Percentiles rank a stretch among this genome's conserved stretches.
Conservation (phyloP, 305 asterid species). For the Coffea humblotiana region DNA sequence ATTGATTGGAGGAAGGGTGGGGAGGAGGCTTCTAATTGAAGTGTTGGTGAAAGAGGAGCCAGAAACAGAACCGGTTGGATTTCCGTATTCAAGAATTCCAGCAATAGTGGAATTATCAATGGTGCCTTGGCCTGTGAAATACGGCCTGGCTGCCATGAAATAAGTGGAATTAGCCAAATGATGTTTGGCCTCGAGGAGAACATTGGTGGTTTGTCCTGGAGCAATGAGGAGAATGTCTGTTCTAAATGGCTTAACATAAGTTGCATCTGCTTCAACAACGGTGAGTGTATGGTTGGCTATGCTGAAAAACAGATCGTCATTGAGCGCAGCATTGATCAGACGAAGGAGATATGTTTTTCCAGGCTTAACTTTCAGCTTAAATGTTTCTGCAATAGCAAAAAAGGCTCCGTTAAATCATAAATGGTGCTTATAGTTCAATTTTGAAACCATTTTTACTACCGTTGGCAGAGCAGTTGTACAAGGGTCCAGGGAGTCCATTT, state of each 20-base stretch:
- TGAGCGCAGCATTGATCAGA: constrained; percentile 50
- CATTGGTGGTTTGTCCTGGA: constrained; percentile 55
- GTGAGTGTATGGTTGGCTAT: constrained; percentile 41
- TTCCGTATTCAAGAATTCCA: constrained; percentile 35
- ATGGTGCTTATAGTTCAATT: too few relatives aligned
- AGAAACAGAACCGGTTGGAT: not conserved
- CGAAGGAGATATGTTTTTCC: constrained; percentile 47
- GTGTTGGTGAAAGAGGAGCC: constrained; percentile 7
- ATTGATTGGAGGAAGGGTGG: constrained; percentile 52
- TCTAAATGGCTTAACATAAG: constrained; percentile 43
- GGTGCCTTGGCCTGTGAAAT: constrained; percentile 44
- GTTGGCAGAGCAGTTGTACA: constrained; percentile 43
- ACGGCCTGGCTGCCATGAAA: constrained; percentile 47
- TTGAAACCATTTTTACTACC: constrained; percentile 10
- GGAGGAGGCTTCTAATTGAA: constrained; percentile 34
- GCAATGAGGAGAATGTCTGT: constrained; percentile 33
- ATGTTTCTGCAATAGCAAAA: constrained; percentile 31
- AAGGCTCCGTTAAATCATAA: not conserved
- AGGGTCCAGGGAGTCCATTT: constrained; percentile 47
- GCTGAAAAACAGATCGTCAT: constrained; percentile 46
- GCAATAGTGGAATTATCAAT: constrained; percentile 43
- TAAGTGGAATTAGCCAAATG: constrained; percentile 27
- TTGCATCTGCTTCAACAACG: constrained; percentile 47
- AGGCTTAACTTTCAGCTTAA: constrained; percentile 40
- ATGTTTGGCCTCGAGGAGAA: constrained; percentile 33